Conservation (phyloP, 1,139 yeast species). For the Yamadazyma sp. region DNA sequence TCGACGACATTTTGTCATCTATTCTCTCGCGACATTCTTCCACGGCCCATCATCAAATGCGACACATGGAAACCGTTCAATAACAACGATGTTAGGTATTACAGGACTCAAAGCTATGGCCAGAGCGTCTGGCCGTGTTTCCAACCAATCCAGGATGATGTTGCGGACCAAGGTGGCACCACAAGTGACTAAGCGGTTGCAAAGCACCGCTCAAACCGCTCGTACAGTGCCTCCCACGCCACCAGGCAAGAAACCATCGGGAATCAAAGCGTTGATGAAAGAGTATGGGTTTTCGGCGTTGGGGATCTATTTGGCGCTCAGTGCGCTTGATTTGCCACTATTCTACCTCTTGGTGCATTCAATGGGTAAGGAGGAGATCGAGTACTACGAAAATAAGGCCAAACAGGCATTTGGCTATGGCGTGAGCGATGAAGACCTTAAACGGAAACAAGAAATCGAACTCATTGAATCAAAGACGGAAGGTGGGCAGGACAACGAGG, state of each 20-base stretch:
- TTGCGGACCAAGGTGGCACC: not conserved
- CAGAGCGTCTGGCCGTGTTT: not conserved
- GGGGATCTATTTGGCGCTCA: slow-evolving; percentile 74
- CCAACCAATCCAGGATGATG: not conserved
- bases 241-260: slow-evolving; percentile 35
- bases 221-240: slow-evolving; percentile 15
- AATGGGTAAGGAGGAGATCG: slow-evolving; percentile 78
- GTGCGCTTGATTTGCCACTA: slow-evolving; percentile 76
- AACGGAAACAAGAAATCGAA: slow-evolving; percentile 32
- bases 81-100: slow-evolving; percentile 1
- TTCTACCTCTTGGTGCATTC: slow-evolving; percentile 83
- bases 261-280: slow-evolving; percentile 69
- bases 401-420: slow-evolving; percentile 64
- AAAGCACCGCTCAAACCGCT: not conserved
- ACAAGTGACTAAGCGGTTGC: not conserved
- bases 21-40: not conserved
- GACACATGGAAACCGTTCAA: not conserved
- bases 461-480: slow-evolving; percentile 23
- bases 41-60: not conserved
- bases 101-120: slow-evolving; percentile 4
- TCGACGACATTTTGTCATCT: not conserved
- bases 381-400: slow-evolving; percentile 59
- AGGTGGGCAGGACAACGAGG: slow-evolving; percentile 8
- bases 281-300: slow-evolving; percentile 91
- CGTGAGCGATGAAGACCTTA: slow-evolving; percentile 39